Conservation (phyloP, 495 filamentous ascomycete genomes). For the Neurospora hispaniola region DNA sequence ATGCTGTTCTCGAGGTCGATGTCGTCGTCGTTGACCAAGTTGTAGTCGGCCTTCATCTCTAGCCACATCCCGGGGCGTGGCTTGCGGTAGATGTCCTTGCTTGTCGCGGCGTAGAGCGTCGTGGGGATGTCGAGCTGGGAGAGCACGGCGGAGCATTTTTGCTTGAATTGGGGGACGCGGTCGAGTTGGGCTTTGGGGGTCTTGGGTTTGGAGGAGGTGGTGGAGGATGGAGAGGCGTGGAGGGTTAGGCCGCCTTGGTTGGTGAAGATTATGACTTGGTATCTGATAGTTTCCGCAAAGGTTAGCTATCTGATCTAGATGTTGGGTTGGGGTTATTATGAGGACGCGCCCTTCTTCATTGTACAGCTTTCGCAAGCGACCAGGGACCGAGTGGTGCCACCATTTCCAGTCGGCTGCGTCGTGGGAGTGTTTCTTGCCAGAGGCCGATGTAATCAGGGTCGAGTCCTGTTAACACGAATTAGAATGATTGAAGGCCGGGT, state of each 20-base stretch:
- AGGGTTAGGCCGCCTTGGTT: constrained; percentile 80
- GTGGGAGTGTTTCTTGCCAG: constrained; percentile 67
- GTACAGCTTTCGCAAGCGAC: constrained; percentile 51
- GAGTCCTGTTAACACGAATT: constrained; percentile 50
- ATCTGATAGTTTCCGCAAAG: constrained; percentile 36
- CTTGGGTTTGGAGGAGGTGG: constrained; percentile 50
- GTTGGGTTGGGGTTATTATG: too few species aligned
- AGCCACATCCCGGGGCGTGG: constrained; percentile 85
- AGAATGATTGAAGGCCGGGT: not conserved
- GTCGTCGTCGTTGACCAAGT: constrained; percentile 45
- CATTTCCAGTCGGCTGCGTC: constrained; percentile 82
- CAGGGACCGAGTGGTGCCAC: constrained; percentile 71
- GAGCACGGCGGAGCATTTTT: constrained; percentile 60
- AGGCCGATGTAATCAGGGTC: constrained; percentile 69
- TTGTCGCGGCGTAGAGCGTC: constrained; percentile 76
- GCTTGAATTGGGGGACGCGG: constrained; percentile 66
- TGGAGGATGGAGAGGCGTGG: constrained; percentile 50
- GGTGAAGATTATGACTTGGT: constrained; percentile 64
- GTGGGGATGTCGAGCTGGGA: constrained; percentile 64
- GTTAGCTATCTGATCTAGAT: too few species aligned
- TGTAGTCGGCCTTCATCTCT: constrained; percentile 65
- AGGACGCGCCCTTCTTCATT: constrained; percentile 50
- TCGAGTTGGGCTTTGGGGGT: constrained; percentile 48
- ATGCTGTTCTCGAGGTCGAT: constrained; percentile 59
- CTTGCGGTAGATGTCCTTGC: constrained; percentile 71